Base-by-base conservation (phyloP, 768 basidiomycete genomes). In the Glaciozyma antarctica region DNA sequence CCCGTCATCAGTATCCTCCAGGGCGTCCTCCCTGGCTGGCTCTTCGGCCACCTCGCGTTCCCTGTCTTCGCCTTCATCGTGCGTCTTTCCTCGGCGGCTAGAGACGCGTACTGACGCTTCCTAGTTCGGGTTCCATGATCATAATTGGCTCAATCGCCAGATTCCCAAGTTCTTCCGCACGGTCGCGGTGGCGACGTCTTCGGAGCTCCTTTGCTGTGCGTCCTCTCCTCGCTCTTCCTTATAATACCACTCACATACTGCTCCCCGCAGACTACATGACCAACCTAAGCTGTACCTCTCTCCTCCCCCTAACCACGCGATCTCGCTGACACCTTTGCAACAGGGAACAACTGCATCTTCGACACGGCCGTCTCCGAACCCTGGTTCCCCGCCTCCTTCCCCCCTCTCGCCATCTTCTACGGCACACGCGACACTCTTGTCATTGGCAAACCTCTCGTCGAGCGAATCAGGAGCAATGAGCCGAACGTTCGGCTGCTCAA, bases 361-460 rank as follows among this genome's bases (percentile, higher is more conserved):
- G 64, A 68, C 41, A 68, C 67, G 7, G 21, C 34, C 21, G 41
- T 38, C 9, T 45, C 12, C 58, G 61, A 65, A 26, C 68, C 68
- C 3, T 69, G 68, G 68, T 69, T 65, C 61, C 61, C 63, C 2
- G 38, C 52, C 8, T 61, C 58, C 2, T 65, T 69, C 64, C 68
- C 68, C 2, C 68, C 68, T 5, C 61, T 65, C 61, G 60, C 59
- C 45, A 60, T 69, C 24, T 62, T 61, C 48, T 69, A 69, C 68
- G 68, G 68, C 22, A 65, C 63, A 3, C 63, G 63, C 61, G 68
- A 69, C 59, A 60, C 52, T 7, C 59, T 69, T 53, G 68, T 69
- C 17, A 28, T 69, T 21, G 68, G 68, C 48, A 61, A 63, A 53
- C 68, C 68, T 0, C 68, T 69, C 30, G 61, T 69, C 47, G 62